Conservation (phyloP, 331 rosid genomes). For the Erythrophleum ivorense region DNA sequence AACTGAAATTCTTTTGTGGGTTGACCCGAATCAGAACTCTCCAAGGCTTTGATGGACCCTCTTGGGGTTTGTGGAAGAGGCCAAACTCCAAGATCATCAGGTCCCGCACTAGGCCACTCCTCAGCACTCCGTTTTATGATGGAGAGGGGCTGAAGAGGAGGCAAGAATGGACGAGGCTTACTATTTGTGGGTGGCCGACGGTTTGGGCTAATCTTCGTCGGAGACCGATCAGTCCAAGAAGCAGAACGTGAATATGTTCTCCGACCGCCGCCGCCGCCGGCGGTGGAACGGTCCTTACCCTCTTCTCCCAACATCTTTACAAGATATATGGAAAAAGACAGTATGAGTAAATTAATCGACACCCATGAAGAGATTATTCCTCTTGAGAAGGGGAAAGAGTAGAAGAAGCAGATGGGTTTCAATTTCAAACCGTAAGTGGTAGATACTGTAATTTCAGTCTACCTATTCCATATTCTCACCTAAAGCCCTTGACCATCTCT, state of each 20-base stretch:
- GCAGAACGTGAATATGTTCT: constrained; percentile 70
- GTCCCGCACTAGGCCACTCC: constrained; percentile 92
- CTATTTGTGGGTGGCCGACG: constrained; percentile 55
- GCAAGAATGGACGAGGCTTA: constrained; percentile 63
- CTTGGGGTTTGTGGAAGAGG: constrained; percentile 82
- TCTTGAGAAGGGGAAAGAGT: constrained; percentile 37
- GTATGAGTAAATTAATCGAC: constrained; percentile 31
- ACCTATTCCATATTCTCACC: constrained; percentile 58
- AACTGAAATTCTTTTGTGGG: constrained; percentile 65
- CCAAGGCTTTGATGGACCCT: constrained; percentile 44
- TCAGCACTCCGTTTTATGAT: constrained; percentile 57
- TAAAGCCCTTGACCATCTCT: constrained; percentile 75
- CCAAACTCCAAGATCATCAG: constrained; percentile 93
- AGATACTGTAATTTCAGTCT: constrained; percentile 52
- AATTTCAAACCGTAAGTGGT: constrained; percentile 38
- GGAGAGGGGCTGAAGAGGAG: constrained; percentile 89
- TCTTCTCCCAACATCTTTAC: constrained; percentile 71
- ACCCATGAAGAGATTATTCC: constrained; percentile 51
- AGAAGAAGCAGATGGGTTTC: constrained; percentile 10
- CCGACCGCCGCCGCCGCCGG: constrained; percentile 47
- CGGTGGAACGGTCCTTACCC: constrained; percentile 48
- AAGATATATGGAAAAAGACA: constrained; percentile 30
- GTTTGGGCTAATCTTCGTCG: constrained; percentile 50
- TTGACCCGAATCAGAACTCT: constrained; percentile 46
- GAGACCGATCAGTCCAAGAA: constrained; percentile 90